These are phyloP conservation scores for Podospora bellae-mahoneyi DNA, from an alignment of 495 filamentous ascomycete genomes.

Conservation along the genomic window DNA sequence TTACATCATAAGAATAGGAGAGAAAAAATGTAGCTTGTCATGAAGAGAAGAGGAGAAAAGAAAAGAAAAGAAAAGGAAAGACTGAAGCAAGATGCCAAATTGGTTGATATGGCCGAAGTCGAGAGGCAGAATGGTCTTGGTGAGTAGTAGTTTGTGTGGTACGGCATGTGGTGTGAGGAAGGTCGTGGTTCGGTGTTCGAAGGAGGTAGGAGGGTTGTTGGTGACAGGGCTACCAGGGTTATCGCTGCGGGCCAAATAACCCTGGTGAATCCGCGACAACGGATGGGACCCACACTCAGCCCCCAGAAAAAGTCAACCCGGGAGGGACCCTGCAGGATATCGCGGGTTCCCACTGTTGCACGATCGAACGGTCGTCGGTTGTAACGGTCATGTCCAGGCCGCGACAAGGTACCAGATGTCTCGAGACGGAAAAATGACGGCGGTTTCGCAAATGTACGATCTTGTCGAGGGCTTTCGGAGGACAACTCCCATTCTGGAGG, in stretches of 20 bases:
- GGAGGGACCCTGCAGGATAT: background rate
- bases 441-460: constrained; percentile 3
- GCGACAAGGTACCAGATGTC: background rate
- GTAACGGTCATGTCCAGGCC: background rate
- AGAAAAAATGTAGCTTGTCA: background rate
- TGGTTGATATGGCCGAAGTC: background rate
- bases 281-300: constrained; percentile 3
- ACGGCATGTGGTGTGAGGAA: background rate
- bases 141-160: background rate
- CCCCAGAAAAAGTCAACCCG: background rate
- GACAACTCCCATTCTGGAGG: background rate
- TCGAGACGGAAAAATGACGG: background rate
- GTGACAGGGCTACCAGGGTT: background rate
- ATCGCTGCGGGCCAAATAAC: background rate
- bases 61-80: background rate
- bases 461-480: background rate
- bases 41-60: background rate
- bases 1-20: background rate
- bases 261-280: constrained; percentile 8
- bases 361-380: constrained; percentile 3
- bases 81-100: constrained; percentile 1
- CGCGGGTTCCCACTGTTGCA: constrained; percentile 1
- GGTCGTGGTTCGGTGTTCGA: background rate
- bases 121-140: constrained; percentile 1
- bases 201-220: background rate